Base-by-base conservation (phyloP, 2,329 filamentous ascomycete species). In the Monosporascus cannonballus region DNA sequence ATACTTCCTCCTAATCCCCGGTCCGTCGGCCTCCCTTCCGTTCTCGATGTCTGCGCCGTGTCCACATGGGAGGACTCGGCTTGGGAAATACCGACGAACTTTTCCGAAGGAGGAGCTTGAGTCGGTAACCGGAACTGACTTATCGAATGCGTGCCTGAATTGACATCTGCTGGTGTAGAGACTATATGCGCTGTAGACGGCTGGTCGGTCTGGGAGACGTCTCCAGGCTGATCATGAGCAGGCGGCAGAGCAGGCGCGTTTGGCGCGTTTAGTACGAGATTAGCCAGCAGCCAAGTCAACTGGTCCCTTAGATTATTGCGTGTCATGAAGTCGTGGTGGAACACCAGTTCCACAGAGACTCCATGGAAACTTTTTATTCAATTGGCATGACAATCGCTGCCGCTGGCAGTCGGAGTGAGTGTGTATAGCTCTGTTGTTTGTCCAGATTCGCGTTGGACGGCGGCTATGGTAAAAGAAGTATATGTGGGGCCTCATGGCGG, bases 221-320 rank as follows among this genome's bases (percentile, higher is more conserved):
- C 61, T 20, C 54, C 57, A 37, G 54, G 42, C 25, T 59, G 59
- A 22, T 66, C 63, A 54, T 61, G 57, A 49, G 59, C 62, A 24
- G 64, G 57, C 39, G 71, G 70, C 39, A 74, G 70, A 56, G 68
- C 67, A 52, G 69, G 66, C 58, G 69, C 70, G 55, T 64, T 67
- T 53, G 69, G 70, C 54, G 48, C 73, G 72, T 64, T 68, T 70
- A 59, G 67, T 68, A 61, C 64, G 61, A 71, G 67, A 66, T 79
- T 77, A 61, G 72, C 72, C 61, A 81, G 64, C 63, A 84, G 72
- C 80, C 80, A 84, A 61, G 76, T 71, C 61, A 84, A 70, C 66
- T 84, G 78, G 64, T 79, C 75, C 61, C 69, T 67, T 55, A 84
- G 74, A 64, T 84, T 84, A 70, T 83, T 82, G 66, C 77, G 78